phyloP scores from a whole-genome alignment of 129 eudicot genomes.

The Dittrichia graveolens region DNA sequence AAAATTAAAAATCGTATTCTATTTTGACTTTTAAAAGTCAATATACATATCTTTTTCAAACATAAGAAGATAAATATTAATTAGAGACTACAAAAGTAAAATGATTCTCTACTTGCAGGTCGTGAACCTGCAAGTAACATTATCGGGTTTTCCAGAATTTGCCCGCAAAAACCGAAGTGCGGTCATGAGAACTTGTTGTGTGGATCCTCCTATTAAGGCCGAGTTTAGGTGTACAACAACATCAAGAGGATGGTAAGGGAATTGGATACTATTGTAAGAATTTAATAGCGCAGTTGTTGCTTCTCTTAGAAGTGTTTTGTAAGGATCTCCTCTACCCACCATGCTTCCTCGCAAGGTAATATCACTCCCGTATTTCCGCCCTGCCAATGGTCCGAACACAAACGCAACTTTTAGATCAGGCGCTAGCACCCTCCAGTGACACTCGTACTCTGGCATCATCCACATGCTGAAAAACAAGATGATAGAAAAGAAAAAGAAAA shows the following conservation, averaged over 20 bases:
- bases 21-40: conserved; percentile 18
- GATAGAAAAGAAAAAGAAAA: not conserved
- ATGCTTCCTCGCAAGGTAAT: conserved; percentile 57
- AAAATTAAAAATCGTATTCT: conserved; percentile 1
- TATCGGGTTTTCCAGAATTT: conserved; percentile 58
- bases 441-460: conserved; percentile 73
- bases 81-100: not conserved
- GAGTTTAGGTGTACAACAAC: conserved; percentile 50
- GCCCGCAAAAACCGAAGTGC: conserved; percentile 79
- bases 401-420: conserved; percentile 74
- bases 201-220: conserved; percentile 62
- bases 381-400: conserved; percentile 75
- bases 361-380: conserved; percentile 61
- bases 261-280: conserved; percentile 70
- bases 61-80: conserved; percentile 17
- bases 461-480: conserved; percentile 41
- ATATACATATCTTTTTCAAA: conserved; percentile 1
- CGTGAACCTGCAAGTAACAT: conserved; percentile 57
- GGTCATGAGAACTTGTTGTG: conserved; percentile 59
- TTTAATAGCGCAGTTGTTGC: conserved; percentile 79
- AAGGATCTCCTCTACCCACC: conserved; percentile 76
- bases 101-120: conserved; percentile 52
- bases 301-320: conserved; percentile 80
- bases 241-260: conserved; percentile 59
- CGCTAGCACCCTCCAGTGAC: conserved; percentile 69